Evolutionary conservation across 345 rosid genomes (phyloP).

Genomic region (Ailanthus altissimus): DNA sequence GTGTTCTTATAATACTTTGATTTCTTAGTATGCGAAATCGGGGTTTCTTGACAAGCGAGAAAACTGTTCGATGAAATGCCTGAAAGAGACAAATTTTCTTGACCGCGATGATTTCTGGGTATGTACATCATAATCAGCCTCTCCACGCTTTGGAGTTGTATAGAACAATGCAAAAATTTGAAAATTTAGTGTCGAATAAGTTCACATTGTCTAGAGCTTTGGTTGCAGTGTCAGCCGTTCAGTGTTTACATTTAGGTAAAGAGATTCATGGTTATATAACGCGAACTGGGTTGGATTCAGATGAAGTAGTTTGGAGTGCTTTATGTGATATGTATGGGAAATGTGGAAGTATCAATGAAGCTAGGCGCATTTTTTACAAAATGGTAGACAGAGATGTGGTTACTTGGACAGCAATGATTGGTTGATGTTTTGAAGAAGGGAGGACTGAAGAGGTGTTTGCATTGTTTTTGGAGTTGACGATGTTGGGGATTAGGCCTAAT

Average conservation of each 20-base stretch:
- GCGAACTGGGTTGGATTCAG: conserved; percentile 69
- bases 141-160: conserved; percentile 55
- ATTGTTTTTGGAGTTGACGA: conserved; percentile 53
- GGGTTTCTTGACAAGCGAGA: conserved; percentile 60
- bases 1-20: conserved; percentile 84
- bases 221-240: conserved; percentile 68
- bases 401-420: conserved; percentile 88
- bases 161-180: conserved; percentile 49
- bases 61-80: conserved; percentile 81
- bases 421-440: conserved; percentile 65
- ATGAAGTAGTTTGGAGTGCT: conserved; percentile 90
- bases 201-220: conserved; percentile 70
- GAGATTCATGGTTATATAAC: conserved; percentile 79
- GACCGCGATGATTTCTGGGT: conserved; percentile 85
- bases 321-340: conserved; percentile 85
- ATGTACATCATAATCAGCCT: conserved; percentile 54
- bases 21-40: conserved; percentile 54
- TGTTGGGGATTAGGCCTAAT: conserved; percentile 65
- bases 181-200: conserved; percentile 41
- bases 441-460: conserved; percentile 65
- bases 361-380: conserved; percentile 66
- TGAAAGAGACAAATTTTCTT: conserved; percentile 76
- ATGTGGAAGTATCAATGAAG: conserved; percentile 80
- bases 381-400: conserved; percentile 70
- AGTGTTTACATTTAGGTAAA: conserved; percentile 55